These are phyloP conservation scores for Amaranthus palmeri DNA, from an alignment of 148 eudicot species.

Conservation along the genomic window DNA sequence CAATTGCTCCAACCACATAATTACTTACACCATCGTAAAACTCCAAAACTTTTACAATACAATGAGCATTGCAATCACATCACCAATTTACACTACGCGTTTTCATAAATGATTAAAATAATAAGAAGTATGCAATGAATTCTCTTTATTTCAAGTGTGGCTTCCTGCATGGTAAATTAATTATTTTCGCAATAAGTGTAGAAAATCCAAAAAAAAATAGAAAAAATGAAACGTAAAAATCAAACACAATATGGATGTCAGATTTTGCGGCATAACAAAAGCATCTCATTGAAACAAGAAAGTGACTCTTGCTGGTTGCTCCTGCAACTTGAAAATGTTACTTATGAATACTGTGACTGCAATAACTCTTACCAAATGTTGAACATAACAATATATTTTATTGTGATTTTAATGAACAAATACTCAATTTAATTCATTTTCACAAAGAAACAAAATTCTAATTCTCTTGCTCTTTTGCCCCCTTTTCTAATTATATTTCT, in stretches of 20 bases:
- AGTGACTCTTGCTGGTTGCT: constrained; percentile 10
- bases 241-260: constrained; percentile 9
- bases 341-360: constrained; percentile 25
- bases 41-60: too few relatives aligned
- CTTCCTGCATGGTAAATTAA: neutral
- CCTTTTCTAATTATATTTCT: neutral
- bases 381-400: neutral
- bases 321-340: constrained; percentile 17
- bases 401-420: neutral
- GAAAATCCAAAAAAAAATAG: neutral
- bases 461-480: neutral
- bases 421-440: too few relatives aligned
- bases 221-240: neutral
- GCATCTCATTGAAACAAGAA: neutral
- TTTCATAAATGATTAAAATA: too few relatives aligned
- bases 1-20: too few relatives aligned
- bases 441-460: neutral
- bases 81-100: too few relatives aligned
- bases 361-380: constrained; percentile 23
- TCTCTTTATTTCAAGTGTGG: neutral
- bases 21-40: too few relatives aligned
- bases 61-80: too few relatives aligned
- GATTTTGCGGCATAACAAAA: constrained; percentile 10
- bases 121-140: too few relatives aligned
- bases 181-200: too few relatives aligned